Conservation (phyloP, 23 red algal species). For the Gracilaria domingensis region DNA sequence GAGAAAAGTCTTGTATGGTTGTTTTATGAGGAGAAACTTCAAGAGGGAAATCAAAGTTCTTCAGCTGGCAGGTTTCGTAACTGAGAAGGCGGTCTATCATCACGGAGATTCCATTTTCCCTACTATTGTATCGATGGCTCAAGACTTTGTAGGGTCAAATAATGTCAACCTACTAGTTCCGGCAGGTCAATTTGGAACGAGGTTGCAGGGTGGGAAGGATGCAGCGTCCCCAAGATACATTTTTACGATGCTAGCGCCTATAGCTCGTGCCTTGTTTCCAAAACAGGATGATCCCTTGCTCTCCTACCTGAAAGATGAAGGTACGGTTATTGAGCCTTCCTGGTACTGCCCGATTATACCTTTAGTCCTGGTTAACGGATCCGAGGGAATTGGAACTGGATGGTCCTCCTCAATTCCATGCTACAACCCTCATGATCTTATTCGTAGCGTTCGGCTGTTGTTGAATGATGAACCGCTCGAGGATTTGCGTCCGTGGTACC, state of each 20-base stretch:
- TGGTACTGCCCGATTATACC: conserved; percentile 96
- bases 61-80: conserved; percentile 95
- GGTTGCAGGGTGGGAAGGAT: conserved; percentile 95
- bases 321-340: conserved; percentile 79
- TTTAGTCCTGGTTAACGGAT: conserved; percentile 93
- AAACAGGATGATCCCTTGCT: conserved; percentile 89
- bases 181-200: conserved; percentile 97
- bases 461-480: conserved; percentile 56
- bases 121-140: conserved; percentile 93
- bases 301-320: conserved; percentile 89
- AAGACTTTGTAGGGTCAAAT: conserved; percentile 96
- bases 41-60: conserved; percentile 94
- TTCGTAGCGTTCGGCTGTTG: conserved; percentile 76
- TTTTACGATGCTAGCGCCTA: conserved; percentile 88
- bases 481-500: conserved; percentile 86
- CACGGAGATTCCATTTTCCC: conserved; percentile 96
- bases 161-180: conserved; percentile 92
- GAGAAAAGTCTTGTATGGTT: conserved; percentile 95
- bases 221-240: conserved; percentile 96
- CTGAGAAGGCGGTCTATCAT: conserved; percentile 97
- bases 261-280: conserved; percentile 87
- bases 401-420: conserved; percentile 95
- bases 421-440: conserved; percentile 92
- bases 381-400: conserved; percentile 97
- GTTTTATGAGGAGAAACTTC: conserved; percentile 86